phyloP scores from a whole-genome alignment of 2,329 filamentous ascomycete genomes.

The Mariannaea elegans region DNA sequence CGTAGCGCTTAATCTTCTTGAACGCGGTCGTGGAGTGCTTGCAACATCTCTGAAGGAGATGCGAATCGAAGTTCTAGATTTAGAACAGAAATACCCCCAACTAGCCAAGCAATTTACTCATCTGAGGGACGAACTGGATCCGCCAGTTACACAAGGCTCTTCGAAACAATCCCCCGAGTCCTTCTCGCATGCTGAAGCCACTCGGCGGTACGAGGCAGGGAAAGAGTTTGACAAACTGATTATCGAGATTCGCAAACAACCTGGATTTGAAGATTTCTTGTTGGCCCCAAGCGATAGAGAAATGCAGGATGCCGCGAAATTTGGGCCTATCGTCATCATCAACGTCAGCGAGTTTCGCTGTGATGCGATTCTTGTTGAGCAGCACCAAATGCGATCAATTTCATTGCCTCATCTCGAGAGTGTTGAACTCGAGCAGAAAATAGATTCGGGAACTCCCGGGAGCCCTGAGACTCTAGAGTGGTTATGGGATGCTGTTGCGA shows the following conservation, averaged over 20 bases:
- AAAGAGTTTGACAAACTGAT: background rate
- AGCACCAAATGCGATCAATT: slow-evolving; percentile 25
- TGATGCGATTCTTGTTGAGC: slow-evolving; percentile 43
- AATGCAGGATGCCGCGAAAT: slow-evolving; percentile 33
- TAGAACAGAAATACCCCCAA: slow-evolving; percentile 1
- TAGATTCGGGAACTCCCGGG: background rate
- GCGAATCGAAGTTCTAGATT: background rate
- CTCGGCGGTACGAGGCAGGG: background rate
- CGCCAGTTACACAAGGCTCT: background rate
- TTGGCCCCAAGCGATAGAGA: slow-evolving; percentile 24
- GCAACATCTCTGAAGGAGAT: background rate
- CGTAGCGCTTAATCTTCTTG: slow-evolving; percentile 1
- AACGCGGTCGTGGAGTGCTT: slow-evolving; percentile 6
- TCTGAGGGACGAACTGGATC: background rate
- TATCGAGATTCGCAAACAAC: background rate
- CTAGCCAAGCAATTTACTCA: background rate
- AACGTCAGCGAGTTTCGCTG: slow-evolving; percentile 42
- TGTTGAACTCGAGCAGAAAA: too few species aligned
- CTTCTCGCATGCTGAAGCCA: background rate
- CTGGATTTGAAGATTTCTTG: slow-evolving; percentile 41
- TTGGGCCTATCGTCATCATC: slow-evolving; percentile 42
- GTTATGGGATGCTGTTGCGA: slow-evolving; percentile 42
- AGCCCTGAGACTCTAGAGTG: slow-evolving; percentile 35
- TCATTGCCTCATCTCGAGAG: slow-evolving; percentile 19
- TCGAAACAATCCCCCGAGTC: background rate